Percentiles rank a stretch among this genome's conserved stretches.
Evolutionary conservation across 768 basidiomycete species (phyloP).

Genomic region (Dioszegia crocea): DNA sequence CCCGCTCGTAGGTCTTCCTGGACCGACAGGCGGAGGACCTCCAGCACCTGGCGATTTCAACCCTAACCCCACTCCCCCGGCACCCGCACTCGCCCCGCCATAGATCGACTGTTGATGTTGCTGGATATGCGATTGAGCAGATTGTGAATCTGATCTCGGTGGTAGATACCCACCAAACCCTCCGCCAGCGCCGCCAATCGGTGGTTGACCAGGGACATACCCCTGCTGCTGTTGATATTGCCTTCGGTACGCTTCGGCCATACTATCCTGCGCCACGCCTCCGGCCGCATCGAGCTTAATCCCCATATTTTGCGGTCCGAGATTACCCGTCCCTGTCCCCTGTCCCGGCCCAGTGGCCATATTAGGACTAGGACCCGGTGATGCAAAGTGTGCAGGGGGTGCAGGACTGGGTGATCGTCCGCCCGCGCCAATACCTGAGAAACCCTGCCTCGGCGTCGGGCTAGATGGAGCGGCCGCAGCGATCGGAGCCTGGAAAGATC

Average conservation of each 20-base stretch:
- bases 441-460: conserved; percentile 55
- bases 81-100: neutral
- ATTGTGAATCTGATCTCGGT: conserved; percentile 1
- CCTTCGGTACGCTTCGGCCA: conserved; percentile 41
- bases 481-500: neutral
- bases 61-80: neutral
- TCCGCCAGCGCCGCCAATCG: neutral
- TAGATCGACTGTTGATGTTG: conserved; percentile 1
- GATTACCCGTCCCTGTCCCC: conserved; percentile 52
- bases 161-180: conserved; percentile 4
- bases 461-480: neutral
- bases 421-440: conserved; percentile 72
- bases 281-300: conserved; percentile 77
- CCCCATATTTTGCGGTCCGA: conserved; percentile 69
- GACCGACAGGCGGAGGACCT: conserved; percentile 9
- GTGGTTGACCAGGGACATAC: conserved; percentile 1
- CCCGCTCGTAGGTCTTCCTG: conserved; percentile 25
- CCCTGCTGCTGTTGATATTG: conserved; percentile 35
- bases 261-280: conserved; percentile 68
- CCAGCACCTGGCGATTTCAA: conserved; percentile 19
- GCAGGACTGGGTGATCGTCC: conserved; percentile 55
- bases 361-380: conserved; percentile 49
- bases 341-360: conserved; percentile 38
- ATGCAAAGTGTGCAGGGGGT: conserved; percentile 52
- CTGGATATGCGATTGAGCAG: neutral